Percentiles rank a stretch among this genome's conserved stretches.
Evolutionary conservation across 495 filamentous ascomycete genomes (phyloP).

Genomic region (Talaromyces wortmannii): DNA sequence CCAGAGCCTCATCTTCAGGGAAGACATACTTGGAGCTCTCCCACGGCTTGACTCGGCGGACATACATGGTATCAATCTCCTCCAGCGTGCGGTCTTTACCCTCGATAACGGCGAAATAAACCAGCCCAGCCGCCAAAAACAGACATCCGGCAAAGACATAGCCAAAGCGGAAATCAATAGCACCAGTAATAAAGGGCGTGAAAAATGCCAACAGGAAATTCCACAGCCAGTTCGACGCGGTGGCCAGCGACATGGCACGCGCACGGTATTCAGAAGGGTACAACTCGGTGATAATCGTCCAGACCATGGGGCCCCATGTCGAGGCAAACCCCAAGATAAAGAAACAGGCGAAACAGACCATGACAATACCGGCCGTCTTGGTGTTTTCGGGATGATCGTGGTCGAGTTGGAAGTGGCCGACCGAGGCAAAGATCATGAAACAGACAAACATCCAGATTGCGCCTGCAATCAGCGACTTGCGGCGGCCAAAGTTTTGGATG

Average conservation of each 20-base stretch:
- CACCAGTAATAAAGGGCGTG: conserved; percentile 60
- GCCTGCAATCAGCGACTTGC: conserved; percentile 59
- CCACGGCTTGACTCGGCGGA: conserved; percentile 55
- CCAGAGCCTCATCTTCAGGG: conserved; percentile 7
- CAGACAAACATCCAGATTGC: conserved; percentile 62
- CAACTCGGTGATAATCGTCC: conserved; percentile 72
- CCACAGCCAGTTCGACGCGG: conserved; percentile 78
- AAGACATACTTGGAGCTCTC: conserved; percentile 44
- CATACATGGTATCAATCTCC: conserved; percentile 78
- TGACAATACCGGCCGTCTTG: conserved; percentile 59
- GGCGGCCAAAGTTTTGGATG: conserved; percentile 64
- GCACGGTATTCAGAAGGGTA: conserved; percentile 72
- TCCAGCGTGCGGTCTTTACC: conserved; percentile 56
- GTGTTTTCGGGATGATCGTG: conserved; percentile 44
- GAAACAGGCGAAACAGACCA: conserved; percentile 69
- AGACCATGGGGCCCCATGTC: conserved; percentile 80
- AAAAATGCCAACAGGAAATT: conserved; percentile 81
- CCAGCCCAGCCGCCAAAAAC: conserved; percentile 47
- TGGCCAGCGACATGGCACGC: conserved; percentile 65
- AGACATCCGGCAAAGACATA: conserved; percentile 71
- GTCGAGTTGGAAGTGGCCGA: conserved; percentile 60
- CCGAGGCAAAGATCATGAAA: conserved; percentile 65
- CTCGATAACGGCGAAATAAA: conserved; percentile 72
- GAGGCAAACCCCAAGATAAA: conserved; percentile 51
- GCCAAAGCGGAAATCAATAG: conserved; percentile 65